A percentile compares a stretch with the other conserved stretches of the same genome.
These are phyloP conservation scores for Eragrostis tef DNA, from an alignment of 202 grass and related monocot genomes.

Conservation along the genomic window DNA sequence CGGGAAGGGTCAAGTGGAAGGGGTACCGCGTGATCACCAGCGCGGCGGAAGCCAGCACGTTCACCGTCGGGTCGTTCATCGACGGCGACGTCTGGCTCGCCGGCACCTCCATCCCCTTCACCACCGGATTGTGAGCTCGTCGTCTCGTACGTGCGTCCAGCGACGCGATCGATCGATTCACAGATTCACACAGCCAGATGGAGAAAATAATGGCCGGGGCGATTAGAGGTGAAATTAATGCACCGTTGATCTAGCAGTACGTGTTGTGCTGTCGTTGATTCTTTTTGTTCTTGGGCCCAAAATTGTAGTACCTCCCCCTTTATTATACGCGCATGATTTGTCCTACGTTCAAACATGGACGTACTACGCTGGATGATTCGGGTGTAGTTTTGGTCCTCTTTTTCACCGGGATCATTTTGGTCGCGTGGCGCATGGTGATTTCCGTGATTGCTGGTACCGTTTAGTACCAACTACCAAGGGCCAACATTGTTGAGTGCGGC, in stretches of 20 bases:
- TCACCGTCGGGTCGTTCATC: constrained; percentile 70
- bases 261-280: not conserved
- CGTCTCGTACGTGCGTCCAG: no score
- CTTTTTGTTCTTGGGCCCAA: not conserved
- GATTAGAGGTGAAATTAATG: not conserved
- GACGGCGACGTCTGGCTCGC: constrained; percentile 72
- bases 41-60: constrained; percentile 54
- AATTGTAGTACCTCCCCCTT: not conserved
- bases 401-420: not conserved
- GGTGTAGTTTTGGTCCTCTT: not conserved
- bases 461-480: no score
- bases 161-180: not conserved
- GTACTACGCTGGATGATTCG: not conserved
- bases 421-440: not conserved
- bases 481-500: not conserved
- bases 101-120: constrained; percentile 60
- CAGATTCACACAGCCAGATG: not conserved
- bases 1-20: constrained; percentile 62
- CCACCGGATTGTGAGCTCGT: constrained; percentile 49
- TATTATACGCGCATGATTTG: not conserved
- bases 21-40: constrained; percentile 70
- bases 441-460: no score
- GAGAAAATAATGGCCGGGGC: not conserved
- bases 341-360: not conserved
- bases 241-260: not conserved